phyloP scores from a whole-genome alignment of 139 green algal species.

The Chlorella sp. region DNA sequence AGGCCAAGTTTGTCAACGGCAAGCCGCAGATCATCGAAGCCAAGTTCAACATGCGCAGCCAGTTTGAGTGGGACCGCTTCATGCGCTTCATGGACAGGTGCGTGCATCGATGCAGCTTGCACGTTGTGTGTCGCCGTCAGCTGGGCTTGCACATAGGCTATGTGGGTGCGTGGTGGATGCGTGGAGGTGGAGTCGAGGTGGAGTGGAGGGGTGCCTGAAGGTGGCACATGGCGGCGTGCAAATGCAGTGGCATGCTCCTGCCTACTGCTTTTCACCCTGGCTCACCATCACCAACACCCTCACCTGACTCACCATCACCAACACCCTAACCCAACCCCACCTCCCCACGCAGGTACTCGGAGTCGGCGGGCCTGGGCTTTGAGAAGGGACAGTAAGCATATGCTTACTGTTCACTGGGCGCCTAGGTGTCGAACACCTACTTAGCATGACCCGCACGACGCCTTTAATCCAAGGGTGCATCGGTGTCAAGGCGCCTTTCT shows the following conservation, averaged over 20 bases:
- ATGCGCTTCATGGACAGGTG: slow-evolving; percentile 98
- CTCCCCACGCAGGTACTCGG: not conserved
- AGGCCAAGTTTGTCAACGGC: slow-evolving; percentile 97
- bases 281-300: too few relatives aligned
- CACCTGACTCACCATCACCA: too few relatives aligned
- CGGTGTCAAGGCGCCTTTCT: too few relatives aligned
- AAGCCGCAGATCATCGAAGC: slow-evolving; percentile 84
- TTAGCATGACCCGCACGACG: too few relatives aligned
- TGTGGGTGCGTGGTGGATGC: too few relatives aligned
- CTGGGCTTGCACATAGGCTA: too few relatives aligned
- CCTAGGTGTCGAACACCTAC: too few relatives aligned
- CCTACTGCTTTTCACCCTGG: not conserved
- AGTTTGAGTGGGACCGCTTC: slow-evolving; percentile 91
- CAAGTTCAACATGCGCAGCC: slow-evolving; percentile 58
- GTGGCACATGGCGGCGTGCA: not conserved
- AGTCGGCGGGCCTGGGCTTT: not conserved
- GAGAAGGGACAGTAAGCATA: too few relatives aligned
- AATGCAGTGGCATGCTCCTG: not conserved
- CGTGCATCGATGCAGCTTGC: not conserved
- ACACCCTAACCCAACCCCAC: too few relatives aligned
- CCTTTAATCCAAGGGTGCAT: too few relatives aligned
- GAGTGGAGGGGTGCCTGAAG: not conserved
- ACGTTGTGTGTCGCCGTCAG: not conserved
- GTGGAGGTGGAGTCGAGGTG: not conserved
- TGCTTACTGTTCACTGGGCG: too few relatives aligned